Base-by-base conservation (phyloP, 164 flowering plant genomes). In the Sedum album region DNA sequence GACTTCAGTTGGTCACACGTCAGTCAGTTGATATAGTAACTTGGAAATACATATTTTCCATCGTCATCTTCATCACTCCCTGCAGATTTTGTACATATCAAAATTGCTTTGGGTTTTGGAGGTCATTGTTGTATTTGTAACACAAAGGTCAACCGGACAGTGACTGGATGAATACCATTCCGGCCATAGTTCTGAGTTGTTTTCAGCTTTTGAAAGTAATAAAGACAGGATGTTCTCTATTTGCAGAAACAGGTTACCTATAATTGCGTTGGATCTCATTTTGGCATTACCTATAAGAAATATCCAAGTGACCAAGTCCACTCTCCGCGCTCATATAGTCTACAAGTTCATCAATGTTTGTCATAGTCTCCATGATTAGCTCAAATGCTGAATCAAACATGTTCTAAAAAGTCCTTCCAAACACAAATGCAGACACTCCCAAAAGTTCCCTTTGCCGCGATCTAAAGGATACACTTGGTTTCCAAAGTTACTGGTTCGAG, bases 181-280 rank as follows among this genome's bases (percentile, higher is more conserved):
- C 62, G 62, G 62, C 62, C 33, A 28, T 57, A 57, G 62, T 57
- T 28, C 62, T 57, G 62, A 26, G 62, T 57, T 57, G 62, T 28
- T 26, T 57, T 26, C 33, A 14, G 15, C 62, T 57, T 57, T 57
- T 57, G 18, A 15, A 28, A 57, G n/a, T 57, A 57, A 28, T 26
- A 57, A 57, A 57, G 62, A 11, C 62, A 28, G 28, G 62, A 57
- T 57, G 33, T 7, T 57, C 1, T n/a, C n/a, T n/a, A 0, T 55
- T 4, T 9, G 4, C 57, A 21, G 23, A 51, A n/a, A 21, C 28
- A n/a, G 57, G 5, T 51, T 7, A 8, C 25, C 60, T 25, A 13
- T 15, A 57, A 28, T 57, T 57, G 20, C 33, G 1, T 57, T 2
- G 31, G 62, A 57, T 28, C 8, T 28, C 18, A 28, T 57, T 25